phyloP scores from a whole-genome alignment of 2,329 filamentous ascomycete genomes.

The Rutstroemia sp. region DNA sequence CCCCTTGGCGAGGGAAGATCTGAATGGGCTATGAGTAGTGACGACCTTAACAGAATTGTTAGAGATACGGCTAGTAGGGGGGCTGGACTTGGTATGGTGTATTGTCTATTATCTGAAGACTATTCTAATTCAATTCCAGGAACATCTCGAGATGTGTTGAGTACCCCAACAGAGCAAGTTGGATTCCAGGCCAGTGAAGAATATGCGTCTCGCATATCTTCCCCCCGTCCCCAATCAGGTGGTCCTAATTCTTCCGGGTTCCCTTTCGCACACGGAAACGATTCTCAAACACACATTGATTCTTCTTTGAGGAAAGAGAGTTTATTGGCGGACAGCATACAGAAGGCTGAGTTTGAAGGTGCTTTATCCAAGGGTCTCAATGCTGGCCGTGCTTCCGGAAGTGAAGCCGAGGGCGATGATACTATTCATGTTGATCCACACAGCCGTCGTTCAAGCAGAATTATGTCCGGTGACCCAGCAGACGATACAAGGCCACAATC shows the following conservation, averaged over 20 bases:
- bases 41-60: conserved; percentile 86
- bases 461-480: conserved; percentile 32
- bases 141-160: conserved; percentile 51
- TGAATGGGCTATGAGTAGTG: conserved; percentile 81
- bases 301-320: conserved; percentile 37
- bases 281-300: conserved; percentile 36
- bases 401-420: conserved; percentile 44
- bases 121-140: conserved; percentile 41
- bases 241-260: conserved; percentile 20
- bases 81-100: conserved; percentile 41
- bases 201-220: conserved; percentile 68
- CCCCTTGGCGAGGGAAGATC: conserved; percentile 41
- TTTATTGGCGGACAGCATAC: conserved; percentile 30
- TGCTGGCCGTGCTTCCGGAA: conserved; percentile 35
- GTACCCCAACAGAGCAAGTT: conserved; percentile 84
- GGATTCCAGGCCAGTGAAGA: conserved; percentile 84
- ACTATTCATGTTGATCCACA: conserved; percentile 76
- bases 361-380: conserved; percentile 32
- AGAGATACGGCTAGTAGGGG: conserved; percentile 55
- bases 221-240: conserved; percentile 49
- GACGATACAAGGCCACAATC: conserved; percentile 42
- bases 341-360: conserved; percentile 25
- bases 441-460: conserved; percentile 36
- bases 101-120: conserved; percentile 15
- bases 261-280: conserved; percentile 35